Conservation (phyloP, 73 alveolate genomes). For the Tetrahymena malaccensis region DNA sequence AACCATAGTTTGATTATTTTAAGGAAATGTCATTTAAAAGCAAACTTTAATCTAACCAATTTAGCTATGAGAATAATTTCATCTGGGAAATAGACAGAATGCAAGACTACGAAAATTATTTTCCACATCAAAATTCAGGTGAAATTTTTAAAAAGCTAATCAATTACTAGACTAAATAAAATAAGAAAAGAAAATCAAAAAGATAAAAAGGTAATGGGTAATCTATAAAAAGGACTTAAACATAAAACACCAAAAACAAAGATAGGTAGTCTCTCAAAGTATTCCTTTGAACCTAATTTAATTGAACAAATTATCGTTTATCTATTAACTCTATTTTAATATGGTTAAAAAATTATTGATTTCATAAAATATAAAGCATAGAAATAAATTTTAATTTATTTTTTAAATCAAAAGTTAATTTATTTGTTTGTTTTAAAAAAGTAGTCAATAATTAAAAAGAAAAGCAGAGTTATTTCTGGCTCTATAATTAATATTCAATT, state of each 20-base stretch:
- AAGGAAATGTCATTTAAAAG: neutral
- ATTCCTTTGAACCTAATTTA: neutral
- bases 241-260: neutral
- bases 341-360: too few species aligned
- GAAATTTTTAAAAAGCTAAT: neutral
- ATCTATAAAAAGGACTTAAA: neutral
- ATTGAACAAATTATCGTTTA: too few species aligned
- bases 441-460: too few species aligned
- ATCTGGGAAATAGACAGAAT: neutral
- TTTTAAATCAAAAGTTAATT: too few species aligned
- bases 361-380: too few species aligned
- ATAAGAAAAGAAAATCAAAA: neutral
- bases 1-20: neutral
- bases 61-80: neutral
- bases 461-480: too few species aligned
- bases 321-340: too few species aligned
- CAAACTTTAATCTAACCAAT: neutral
- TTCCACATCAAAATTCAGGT: neutral
- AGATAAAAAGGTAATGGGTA: neutral
- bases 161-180: neutral
- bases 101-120: neutral
- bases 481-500: too few species aligned
- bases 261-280: neutral
- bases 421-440: too few species aligned
- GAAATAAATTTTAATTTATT: too few species aligned